These are phyloP conservation scores for Aspergillus heteromorphus DNA, from an alignment of 495 filamentous ascomycete species.

Conservation along the genomic window DNA sequence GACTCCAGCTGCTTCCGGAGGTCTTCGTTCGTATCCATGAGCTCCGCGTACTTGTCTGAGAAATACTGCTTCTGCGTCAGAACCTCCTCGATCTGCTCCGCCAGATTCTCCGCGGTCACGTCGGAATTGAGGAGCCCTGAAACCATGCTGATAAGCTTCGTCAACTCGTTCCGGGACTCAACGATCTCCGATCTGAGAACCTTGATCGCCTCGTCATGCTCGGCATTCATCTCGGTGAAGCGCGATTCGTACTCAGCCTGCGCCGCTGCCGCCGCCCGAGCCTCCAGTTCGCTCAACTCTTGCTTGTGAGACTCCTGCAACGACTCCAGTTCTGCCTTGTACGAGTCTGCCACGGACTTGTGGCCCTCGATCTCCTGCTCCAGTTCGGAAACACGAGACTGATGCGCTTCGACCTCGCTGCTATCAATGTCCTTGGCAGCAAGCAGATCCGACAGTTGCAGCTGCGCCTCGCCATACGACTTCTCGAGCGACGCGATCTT, in stretches of 20 bases:
- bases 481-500: constrained; percentile 63
- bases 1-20: constrained; percentile 53
- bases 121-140: constrained; percentile 47
- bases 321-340: constrained; percentile 48
- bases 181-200: constrained; percentile 62
- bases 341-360: constrained; percentile 47
- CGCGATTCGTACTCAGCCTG: constrained; percentile 44
- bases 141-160: constrained; percentile 50
- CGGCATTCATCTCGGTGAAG: constrained; percentile 41
- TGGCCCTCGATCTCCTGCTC: constrained; percentile 53
- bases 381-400: constrained; percentile 49
- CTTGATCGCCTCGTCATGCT: constrained; percentile 57
- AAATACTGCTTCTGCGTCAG: constrained; percentile 41
- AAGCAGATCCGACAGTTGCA: constrained; percentile 46
- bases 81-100: constrained; percentile 45
- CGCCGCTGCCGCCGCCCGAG: constrained; percentile 30
- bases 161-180: constrained; percentile 64
- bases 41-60: constrained; percentile 40
- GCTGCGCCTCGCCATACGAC: constrained; percentile 53
- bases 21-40: constrained; percentile 38
- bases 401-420: constrained; percentile 44
- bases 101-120: constrained; percentile 37
- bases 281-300: constrained; percentile 46
- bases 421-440: constrained; percentile 24
- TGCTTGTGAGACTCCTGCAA: constrained; percentile 50